These are phyloP conservation scores for Boeremia exigua DNA, from an alignment of 2,329 filamentous ascomycete species.

Conservation along the genomic window DNA sequence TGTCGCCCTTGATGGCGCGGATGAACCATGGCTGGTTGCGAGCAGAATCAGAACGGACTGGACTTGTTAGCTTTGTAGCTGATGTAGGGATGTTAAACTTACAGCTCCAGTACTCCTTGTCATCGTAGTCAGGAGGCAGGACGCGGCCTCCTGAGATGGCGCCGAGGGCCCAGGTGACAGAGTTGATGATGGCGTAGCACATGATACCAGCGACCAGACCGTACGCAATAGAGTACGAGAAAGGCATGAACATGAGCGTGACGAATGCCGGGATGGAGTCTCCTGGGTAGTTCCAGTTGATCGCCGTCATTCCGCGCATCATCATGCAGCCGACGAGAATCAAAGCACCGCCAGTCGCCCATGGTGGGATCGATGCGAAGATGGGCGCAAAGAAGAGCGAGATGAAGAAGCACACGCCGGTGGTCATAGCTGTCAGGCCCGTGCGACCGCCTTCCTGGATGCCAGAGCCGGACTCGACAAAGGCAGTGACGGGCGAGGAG, in stretches of 20 bases:
- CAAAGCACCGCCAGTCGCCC: conserved; percentile 88
- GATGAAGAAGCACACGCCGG: conserved; percentile 78
- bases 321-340: conserved; percentile 87
- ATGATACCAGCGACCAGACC: conserved; percentile 82
- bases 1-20: conserved; percentile 31
- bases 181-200: conserved; percentile 78
- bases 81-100: conserved; percentile 11
- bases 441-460: conserved; percentile 87
- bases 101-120: conserved; percentile 41
- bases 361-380: conserved; percentile 86
- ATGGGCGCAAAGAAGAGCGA: conserved; percentile 89
- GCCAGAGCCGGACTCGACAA: conserved; percentile 84
- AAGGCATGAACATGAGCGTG: conserved; percentile 84
- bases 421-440: conserved; percentile 77
- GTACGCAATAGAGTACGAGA: conserved; percentile 87
- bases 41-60: conserved; percentile 30
- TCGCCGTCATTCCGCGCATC: conserved; percentile 76
- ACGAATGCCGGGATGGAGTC: conserved; percentile 85
- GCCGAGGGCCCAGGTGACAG: conserved; percentile 59
- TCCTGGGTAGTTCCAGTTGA: conserved; percentile 84
- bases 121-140: conserved; percentile 35
- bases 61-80: conserved; percentile 6
- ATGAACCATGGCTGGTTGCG: conserved; percentile 37
- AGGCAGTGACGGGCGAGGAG: conserved; percentile 81
- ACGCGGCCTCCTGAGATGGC: conserved; percentile 23